These are phyloP conservation scores for Trichopus zeylanicus DNA, from an alignment of 116 monocot genomes.

Conservation along the genomic window DNA sequence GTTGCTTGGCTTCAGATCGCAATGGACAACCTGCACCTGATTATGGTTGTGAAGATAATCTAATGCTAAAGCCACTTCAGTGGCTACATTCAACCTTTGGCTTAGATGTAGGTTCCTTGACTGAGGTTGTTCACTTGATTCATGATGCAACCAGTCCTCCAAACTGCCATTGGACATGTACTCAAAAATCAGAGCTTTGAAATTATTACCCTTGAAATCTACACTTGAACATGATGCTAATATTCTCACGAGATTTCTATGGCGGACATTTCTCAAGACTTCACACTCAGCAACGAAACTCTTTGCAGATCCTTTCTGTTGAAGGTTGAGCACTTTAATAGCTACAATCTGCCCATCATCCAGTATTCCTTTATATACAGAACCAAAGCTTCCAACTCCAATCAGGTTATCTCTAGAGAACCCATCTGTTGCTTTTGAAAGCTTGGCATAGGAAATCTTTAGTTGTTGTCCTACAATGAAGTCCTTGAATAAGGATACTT, in stretches of 20 bases:
- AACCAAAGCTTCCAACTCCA: conserved; percentile 3
- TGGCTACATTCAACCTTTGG: conserved; percentile 9
- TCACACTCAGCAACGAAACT: not conserved
- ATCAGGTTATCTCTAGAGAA: not conserved
- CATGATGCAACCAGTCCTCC: not conserved
- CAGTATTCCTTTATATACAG: not conserved
- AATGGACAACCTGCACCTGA: conserved; percentile 5
- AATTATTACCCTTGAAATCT: not conserved
- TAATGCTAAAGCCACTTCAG: conserved; percentile 9
- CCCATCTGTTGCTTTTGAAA: conserved; percentile 2
- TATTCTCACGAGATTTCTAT: not conserved
- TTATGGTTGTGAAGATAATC: conserved; percentile 17
- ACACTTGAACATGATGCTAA: not conserved
- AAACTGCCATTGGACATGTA: conserved; percentile 1
- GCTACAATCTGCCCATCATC: not conserved
- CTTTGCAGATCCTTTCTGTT: not conserved
- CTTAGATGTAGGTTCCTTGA: conserved; percentile 1
- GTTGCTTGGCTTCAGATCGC: conserved; percentile 19
- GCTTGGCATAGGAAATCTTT: not conserved
- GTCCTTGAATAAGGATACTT: not conserved
- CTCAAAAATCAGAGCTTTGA: not conserved
- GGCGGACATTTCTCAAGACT: not conserved
- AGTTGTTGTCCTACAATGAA: not conserved
- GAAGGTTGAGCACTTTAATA: not conserved
- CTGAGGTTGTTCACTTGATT: too few species aligned